Evolutionary conservation across 306 rosid species (phyloP), one percentile per base, ranked within the genome.

Genomic region (Ceratonia siliqua): DNA sequence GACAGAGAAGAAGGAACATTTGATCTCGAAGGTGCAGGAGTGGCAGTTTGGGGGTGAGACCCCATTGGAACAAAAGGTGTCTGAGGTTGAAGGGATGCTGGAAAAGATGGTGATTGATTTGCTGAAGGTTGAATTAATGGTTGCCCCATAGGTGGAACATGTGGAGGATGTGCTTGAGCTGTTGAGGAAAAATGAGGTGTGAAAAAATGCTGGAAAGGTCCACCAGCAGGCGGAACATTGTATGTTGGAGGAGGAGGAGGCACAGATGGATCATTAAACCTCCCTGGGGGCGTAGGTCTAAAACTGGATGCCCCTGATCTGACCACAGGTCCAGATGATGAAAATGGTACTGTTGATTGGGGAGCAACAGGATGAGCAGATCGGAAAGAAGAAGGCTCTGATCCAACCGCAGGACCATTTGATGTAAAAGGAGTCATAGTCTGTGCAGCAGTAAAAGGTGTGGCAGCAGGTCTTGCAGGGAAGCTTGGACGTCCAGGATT

Each of bases 221-320:
- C 92, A 73, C 62, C 70, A 39, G 78, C 9, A 2, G 90, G 85
- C 0, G 89, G 89, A 43, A 58, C 73, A 81, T 75, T 87, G 20
- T 92, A 70, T 49, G 84, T 10, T 50, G 86, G 87, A 14, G 87
- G 93, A 39, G 85, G 81, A 48, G 95, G 83, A 63, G 99, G 92
- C 68, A 89, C 79, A 6, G 97, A 92, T 11, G 96, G 99, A 80
- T 92, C 96, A 76, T 74, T 86, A 70, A 84, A 92, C 79, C 97
- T 84, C 42, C 78, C 74, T 0, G 86, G 93, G 8, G 85, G 86
- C 21, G 79, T 68, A 79, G 92, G 89, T 76, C 93, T 85, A 82
- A 90, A 92, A 62, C 85, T 70, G 28, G 92, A 75, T 27, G 77
- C 61, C 59, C 85, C 89, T 35, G 92, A 80, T 81, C 89, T 79